Evolutionary conservation across 352 stramenopile species (phyloP).

Genomic region (Pythium periplocum): DNA sequence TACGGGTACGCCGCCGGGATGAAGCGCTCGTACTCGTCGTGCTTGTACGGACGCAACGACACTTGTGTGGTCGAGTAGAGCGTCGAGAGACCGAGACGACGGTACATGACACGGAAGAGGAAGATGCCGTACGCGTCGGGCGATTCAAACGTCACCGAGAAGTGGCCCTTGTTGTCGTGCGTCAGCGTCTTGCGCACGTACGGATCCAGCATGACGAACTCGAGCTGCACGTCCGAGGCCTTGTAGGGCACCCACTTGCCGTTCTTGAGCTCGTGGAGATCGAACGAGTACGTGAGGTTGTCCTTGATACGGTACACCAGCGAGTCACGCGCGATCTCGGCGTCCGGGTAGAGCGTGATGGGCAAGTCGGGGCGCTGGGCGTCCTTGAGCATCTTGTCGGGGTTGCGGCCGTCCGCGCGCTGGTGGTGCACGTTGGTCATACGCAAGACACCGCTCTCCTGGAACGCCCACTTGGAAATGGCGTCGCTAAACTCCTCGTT

Average conservation of each 20-base stretch:
- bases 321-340: constrained; percentile 75
- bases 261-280: constrained; percentile 83
- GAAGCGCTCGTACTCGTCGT: constrained; percentile 95
- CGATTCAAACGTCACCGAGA: constrained; percentile 79
- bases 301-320: constrained; percentile 93
- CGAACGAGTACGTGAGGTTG: constrained; percentile 89
- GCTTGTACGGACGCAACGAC: constrained; percentile 91
- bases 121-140: constrained; percentile 94
- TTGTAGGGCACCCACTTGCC: constrained; percentile 75
- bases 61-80: constrained; percentile 89
- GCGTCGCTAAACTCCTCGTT: constrained; percentile 75
- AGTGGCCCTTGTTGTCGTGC: constrained; percentile 69
- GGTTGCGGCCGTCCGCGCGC: constrained; percentile 69
- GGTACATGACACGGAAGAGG: constrained; percentile 91
- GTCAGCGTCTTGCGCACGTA: constrained; percentile 87
- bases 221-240: constrained; percentile 86
- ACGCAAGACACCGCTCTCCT: constrained; percentile 82
- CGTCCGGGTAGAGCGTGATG: constrained; percentile 88
- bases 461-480: constrained; percentile 83
- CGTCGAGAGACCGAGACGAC: constrained; percentile 81
- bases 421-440: constrained; percentile 86
- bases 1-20: constrained; percentile 91
- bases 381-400: constrained; percentile 89
- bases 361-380: constrained; percentile 82
- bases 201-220: constrained; percentile 95